Percentiles rank a stretch among this genome's conserved stretches.
Evolutionary conservation across 2,329 filamentous ascomycete species (phyloP).

Genomic region (Tolypocladium cylindrosporum): DNA sequence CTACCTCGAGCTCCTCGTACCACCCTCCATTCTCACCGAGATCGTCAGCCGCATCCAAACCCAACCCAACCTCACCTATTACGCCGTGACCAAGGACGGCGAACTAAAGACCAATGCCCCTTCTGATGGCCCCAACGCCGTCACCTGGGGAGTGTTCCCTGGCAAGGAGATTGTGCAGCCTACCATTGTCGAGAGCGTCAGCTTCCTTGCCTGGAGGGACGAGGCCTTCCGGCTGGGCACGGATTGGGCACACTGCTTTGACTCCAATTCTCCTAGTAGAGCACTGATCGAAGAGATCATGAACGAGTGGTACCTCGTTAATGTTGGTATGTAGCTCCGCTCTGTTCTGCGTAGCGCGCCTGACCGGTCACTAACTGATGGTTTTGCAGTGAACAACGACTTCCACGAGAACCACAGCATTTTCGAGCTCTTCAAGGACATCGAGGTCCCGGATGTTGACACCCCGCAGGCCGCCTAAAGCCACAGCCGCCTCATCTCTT

Average conservation of each 20-base stretch:
- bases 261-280: constrained; percentile 64
- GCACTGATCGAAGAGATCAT: constrained; percentile 74
- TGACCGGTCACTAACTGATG: neutral
- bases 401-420: constrained; percentile 79
- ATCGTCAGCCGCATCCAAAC: constrained; percentile 68
- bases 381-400: constrained; percentile 78
- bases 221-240: constrained; percentile 88
- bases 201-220: constrained; percentile 97
- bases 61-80: constrained; percentile 81
- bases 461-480: constrained; percentile 10
- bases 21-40: constrained; percentile 67
- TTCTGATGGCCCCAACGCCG: constrained; percentile 85
- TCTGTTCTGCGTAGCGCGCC: neutral
- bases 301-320: constrained; percentile 86
- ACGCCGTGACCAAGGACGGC: constrained; percentile 79
- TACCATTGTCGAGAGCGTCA: constrained; percentile 97
- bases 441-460: constrained; percentile 59
- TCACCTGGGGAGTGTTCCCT: constrained; percentile 98
- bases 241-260: constrained; percentile 91
- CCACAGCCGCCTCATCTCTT: neutral
- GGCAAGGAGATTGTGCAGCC: constrained; percentile 99
- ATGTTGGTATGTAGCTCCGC: constrained; percentile 61
- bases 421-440: constrained; percentile 75
- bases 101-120: constrained; percentile 76
- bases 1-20: constrained; percentile 84